Evolutionary conservation across 2,329 filamentous ascomycete species (phyloP).

Genomic region (Diplocarpon mali): DNA sequence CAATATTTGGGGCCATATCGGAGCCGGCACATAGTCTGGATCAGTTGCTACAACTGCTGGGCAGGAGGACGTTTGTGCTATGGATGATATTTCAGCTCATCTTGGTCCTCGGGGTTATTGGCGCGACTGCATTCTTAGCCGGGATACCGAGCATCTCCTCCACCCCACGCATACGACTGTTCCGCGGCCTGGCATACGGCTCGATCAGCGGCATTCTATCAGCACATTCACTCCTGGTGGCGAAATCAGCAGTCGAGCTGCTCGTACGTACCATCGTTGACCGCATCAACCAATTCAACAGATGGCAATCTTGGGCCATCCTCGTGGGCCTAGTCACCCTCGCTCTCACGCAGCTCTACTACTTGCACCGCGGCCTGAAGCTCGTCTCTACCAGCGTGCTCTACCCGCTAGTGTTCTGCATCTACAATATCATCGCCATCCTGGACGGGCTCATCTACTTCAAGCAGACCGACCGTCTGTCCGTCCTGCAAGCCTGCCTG

Average conservation of each 20-base stretch:
- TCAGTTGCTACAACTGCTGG: conserved; percentile 69
- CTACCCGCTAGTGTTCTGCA: conserved; percentile 94
- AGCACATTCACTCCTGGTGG: conserved; percentile 83
- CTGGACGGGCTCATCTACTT: conserved; percentile 97
- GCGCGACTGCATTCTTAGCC: conserved; percentile 47
- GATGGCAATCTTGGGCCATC: conserved; percentile 92
- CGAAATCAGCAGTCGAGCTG: conserved; percentile 93
- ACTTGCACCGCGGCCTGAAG: conserved; percentile 86
- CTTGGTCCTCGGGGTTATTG: conserved; percentile 57
- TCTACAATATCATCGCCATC: conserved; percentile 98
- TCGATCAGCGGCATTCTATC: conserved; percentile 87
- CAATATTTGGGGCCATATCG: conserved; percentile 84
- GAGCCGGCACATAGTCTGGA: conserved; percentile 82
- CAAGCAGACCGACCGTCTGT: conserved; percentile 71
- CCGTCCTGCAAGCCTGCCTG: conserved; percentile 62
- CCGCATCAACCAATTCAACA: conserved; percentile 82
- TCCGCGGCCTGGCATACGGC: conserved; percentile 78
- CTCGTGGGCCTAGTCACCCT: conserved; percentile 69
- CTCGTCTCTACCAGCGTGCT: conserved; percentile 90
- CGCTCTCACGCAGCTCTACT: conserved; percentile 86
- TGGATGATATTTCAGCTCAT: conserved; percentile 81
- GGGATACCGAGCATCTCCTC: conserved; percentile 41
- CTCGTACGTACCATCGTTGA: conserved; percentile 80
- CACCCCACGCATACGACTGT: conserved; percentile 58
- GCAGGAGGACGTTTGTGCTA: conserved; percentile 62